Conservation (phyloP, 2,329 filamentous ascomycete genomes). For the Domatiomyces catenatus region DNA sequence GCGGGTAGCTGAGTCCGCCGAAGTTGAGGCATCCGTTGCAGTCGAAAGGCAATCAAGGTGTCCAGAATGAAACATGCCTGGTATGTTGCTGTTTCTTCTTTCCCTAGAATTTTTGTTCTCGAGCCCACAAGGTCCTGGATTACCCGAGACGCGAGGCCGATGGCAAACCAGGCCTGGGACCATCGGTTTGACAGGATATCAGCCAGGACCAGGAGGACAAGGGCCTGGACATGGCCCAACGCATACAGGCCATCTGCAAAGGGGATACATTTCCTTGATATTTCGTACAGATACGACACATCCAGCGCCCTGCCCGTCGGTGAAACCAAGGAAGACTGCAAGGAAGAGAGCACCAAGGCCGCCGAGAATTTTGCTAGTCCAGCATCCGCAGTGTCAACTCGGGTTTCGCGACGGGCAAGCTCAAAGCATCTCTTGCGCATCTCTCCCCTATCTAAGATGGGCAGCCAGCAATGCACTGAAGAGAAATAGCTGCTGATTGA, state of each 20-base stretch:
- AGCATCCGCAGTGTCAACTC: constrained; percentile 1
- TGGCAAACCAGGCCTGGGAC: constrained; percentile 38
- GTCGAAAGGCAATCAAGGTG: constrained; percentile 34
- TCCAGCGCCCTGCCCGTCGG: background rate
- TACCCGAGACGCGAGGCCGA: constrained; percentile 38
- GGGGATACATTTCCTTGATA: background rate
- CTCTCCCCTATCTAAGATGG: constrained; percentile 43
- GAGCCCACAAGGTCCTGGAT: constrained; percentile 22
- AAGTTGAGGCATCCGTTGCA: constrained; percentile 32
- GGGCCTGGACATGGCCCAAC: constrained; percentile 29
- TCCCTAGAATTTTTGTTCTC: constrained; percentile 11
- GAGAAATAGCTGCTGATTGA: constrained; percentile 44
- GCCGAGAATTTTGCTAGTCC: constrained; percentile 31
- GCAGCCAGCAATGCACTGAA: constrained; percentile 44
- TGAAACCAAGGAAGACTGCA: background rate
- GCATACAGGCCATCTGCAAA: constrained; percentile 22
- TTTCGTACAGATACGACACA: background rate
- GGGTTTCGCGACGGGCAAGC: constrained; percentile 25
- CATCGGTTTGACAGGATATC: constrained; percentile 33
- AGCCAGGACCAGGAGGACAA: constrained; percentile 33
- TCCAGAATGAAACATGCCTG: constrained; percentile 41
- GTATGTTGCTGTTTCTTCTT: constrained; percentile 28
- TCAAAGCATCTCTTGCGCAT: constrained; percentile 41
- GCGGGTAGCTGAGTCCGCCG: constrained; percentile 20
- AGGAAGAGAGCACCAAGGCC: constrained; percentile 26